A percentile compares a stretch with the other conserved stretches of the same genome.
Conservation (phyloP, 139 green algal species). For the Microglena sp. region DNA sequence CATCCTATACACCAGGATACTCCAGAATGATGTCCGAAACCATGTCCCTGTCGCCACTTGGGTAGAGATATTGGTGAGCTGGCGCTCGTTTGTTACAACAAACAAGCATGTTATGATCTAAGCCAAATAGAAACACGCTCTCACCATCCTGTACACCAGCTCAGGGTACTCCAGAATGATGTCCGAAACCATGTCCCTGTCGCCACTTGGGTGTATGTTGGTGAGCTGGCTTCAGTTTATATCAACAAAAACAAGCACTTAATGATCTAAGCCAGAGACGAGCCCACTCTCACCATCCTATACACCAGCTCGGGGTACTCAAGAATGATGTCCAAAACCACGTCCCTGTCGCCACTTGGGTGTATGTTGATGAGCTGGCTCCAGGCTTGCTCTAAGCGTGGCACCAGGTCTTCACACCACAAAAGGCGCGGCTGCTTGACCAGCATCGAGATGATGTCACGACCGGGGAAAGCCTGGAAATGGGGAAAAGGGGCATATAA, state of each 20-base stretch:
- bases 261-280: too few relatives aligned
- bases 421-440: slow-evolving; percentile 16
- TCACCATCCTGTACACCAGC: too few relatives aligned
- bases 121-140: too few relatives aligned
- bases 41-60: neutral
- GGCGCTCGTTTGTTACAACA: too few relatives aligned
- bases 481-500: too few relatives aligned
- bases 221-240: neutral
- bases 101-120: too few relatives aligned
- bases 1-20: too few relatives aligned
- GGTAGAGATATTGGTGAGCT: neutral
- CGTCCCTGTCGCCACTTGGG: neutral
- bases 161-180: slow-evolving; percentile 24
- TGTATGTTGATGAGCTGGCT: neutral
- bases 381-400: neutral
- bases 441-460: slow-evolving; percentile 9
- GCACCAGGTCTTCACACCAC: slow-evolving; percentile 8
- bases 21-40: slow-evolving; percentile 14
- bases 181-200: neutral
- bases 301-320: slow-evolving; percentile 35
- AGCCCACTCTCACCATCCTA: too few relatives aligned
- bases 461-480: slow-evolving; percentile 8
- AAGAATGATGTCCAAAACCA: slow-evolving; percentile 13
- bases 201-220: neutral
- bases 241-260: too few relatives aligned